Percentiles rank a stretch among this genome's conserved stretches.
These are phyloP conservation scores for Elaphomyces granulatus DNA, from an alignment of 495 filamentous ascomycete species.

Conservation along the genomic window DNA sequence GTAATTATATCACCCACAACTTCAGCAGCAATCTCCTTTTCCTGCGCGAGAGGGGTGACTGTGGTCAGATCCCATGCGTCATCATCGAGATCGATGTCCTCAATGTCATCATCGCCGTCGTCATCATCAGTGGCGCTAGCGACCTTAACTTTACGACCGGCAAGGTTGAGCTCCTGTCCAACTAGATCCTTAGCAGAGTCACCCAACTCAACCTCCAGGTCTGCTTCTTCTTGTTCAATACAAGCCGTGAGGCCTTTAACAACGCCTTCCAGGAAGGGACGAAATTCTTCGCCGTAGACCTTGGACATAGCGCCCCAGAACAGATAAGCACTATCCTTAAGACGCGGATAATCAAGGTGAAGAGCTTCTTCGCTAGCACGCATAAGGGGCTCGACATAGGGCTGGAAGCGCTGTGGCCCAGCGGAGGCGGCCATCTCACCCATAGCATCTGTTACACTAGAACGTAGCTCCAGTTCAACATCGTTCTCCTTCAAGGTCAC, in stretches of 20 bases:
- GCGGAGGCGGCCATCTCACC: conserved; percentile 83
- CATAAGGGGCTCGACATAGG: conserved; percentile 81
- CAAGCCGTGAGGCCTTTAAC: conserved; percentile 74
- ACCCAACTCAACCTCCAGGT: conserved; percentile 64
- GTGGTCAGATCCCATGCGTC: conserved; percentile 72
- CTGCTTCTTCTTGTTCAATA: conserved; percentile 80
- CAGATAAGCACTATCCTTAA: conserved; percentile 92
- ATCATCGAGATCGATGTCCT: conserved; percentile 59
- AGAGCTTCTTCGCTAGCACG: conserved; percentile 81
- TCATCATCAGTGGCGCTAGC: conserved; percentile 41
- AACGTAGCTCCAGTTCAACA: conserved; percentile 80
- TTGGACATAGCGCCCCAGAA: conserved; percentile 90
- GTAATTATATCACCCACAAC: conserved; percentile 86
- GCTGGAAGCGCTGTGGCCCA: conserved; percentile 72
- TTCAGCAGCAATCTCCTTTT: conserved; percentile 96
- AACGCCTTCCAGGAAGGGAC: conserved; percentile 70
- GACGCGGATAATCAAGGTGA: conserved; percentile 72
- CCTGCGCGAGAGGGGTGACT: conserved; percentile 74
- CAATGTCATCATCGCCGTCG: conserved; percentile 43
- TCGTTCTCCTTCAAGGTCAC: conserved; percentile 75
- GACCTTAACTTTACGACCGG: conserved; percentile 74
- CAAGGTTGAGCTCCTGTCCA: conserved; percentile 59
- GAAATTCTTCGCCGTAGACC: conserved; percentile 84
- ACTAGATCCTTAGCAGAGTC: conserved; percentile 65
- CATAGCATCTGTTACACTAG: conserved; percentile 79